Conservation (phyloP, 768 basidiomycete species). For the Mycena maculata region DNA sequence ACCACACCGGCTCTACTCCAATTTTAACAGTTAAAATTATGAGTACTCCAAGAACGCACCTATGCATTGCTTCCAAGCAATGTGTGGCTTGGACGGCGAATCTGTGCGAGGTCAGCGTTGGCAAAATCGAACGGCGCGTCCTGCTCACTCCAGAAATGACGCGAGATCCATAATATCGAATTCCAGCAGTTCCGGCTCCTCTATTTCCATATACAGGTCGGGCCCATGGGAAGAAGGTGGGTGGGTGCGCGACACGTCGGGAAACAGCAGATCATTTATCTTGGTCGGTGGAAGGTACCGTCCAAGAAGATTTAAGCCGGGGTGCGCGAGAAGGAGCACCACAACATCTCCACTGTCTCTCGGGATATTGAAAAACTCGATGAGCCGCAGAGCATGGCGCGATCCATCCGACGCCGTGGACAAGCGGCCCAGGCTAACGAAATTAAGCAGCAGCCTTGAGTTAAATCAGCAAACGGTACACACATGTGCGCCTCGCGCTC, state of each 20-base stretch:
- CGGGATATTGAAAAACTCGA: constrained; percentile 78
- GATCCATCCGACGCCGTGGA: constrained; percentile 61
- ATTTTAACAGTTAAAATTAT: constrained; percentile 12
- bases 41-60: constrained; percentile 21
- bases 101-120: constrained; percentile 45
- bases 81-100: constrained; percentile 82
- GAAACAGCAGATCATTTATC: constrained; percentile 74
- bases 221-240: constrained; percentile 53
- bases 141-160: constrained; percentile 78
- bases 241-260: constrained; percentile 60
- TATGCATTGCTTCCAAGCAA: constrained; percentile 76
- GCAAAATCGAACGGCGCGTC: no score
- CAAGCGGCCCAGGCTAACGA: constrained; percentile 62
- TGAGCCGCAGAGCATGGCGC: constrained; percentile 64
- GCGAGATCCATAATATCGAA: constrained; percentile 82
- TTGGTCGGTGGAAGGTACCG: constrained; percentile 76
- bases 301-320: constrained; percentile 75
- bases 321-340: constrained; percentile 77
- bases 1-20: constrained; percentile 61
- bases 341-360: constrained; percentile 73
- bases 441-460: neutral
- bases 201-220: constrained; percentile 62
- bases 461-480: constrained; percentile 35
- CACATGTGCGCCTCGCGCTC: constrained; percentile 82
- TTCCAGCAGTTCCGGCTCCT: constrained; percentile 59